Percentiles rank a stretch among this genome's conserved stretches.
Evolutionary conservation across 768 basidiomycete species (phyloP).

Genomic region (Ramaria sp.): DNA sequence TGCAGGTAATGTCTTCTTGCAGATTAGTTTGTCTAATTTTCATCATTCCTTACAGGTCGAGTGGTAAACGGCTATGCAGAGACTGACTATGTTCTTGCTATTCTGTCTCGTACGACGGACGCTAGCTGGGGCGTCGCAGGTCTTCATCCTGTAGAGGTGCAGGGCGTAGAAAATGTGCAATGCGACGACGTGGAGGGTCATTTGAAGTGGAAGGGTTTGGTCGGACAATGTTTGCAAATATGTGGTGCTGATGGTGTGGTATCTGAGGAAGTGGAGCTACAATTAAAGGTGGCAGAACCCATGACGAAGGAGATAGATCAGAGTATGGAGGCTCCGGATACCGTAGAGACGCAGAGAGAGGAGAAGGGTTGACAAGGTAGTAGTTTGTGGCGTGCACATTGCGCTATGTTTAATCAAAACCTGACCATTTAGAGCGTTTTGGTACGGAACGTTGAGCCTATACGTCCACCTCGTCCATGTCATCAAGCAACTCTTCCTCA

Average conservation of each 20-base stretch:
- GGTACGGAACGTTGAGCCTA: background rate
- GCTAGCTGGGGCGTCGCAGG: constrained; percentile 43
- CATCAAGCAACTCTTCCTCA: background rate
- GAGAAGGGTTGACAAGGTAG: background rate
- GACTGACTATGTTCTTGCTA: constrained; percentile 44
- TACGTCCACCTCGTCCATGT: background rate
- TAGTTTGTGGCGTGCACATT: background rate
- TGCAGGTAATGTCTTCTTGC: constrained; percentile 17
- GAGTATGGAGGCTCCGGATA: background rate
- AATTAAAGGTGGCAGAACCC: constrained; percentile 15
- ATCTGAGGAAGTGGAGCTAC: constrained; percentile 22
- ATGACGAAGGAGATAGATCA: constrained; percentile 13
- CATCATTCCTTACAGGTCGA: constrained; percentile 19
- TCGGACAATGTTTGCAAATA: constrained; percentile 33
- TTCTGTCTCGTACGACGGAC: constrained; percentile 37
- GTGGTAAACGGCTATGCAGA: constrained; percentile 44
- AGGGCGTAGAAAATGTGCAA: constrained; percentile 42
- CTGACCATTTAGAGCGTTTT: background rate
- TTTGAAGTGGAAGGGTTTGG: constrained; percentile 37
- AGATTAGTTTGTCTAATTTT: background rate
- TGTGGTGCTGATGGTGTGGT: constrained; percentile 32
- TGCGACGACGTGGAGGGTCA: constrained; percentile 41
- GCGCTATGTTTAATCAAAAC: background rate
- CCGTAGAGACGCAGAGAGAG: background rate
- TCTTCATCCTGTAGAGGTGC: constrained; percentile 33